Conservation (phyloP, 768 basidiomycete genomes). For the Lentinula aciculospora region DNA sequence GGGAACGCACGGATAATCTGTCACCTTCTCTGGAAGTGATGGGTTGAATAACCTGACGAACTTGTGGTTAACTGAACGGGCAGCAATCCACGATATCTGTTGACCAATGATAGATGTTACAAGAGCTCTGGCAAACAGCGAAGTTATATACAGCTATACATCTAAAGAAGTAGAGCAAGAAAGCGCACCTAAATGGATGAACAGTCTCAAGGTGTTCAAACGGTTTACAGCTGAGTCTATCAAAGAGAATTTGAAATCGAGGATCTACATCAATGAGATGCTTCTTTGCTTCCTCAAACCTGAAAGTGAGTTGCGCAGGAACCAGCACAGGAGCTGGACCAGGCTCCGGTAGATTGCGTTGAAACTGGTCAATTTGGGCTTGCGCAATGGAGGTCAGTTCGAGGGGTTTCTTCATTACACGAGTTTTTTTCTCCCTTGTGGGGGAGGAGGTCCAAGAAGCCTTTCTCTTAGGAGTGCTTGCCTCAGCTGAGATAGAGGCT, state of each 20-base stretch:
- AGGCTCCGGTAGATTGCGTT: constrained; percentile 3
- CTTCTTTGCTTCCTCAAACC: constrained; percentile 67
- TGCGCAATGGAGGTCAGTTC: constrained; percentile 9
- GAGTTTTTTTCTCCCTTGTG: constrained; percentile 8
- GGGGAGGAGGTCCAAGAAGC: background rate
- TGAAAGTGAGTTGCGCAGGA: constrained; percentile 69
- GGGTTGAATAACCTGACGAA: constrained; percentile 76
- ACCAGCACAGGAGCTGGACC: constrained; percentile 33
- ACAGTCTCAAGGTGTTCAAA: constrained; percentile 69
- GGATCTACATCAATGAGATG: constrained; percentile 65
- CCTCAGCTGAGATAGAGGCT: constrained; percentile 3
- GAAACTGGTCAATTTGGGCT: constrained; percentile 9
- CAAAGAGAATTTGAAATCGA: constrained; percentile 69
- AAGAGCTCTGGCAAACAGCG: constrained; percentile 45
- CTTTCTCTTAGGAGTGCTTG: constrained; percentile 14
- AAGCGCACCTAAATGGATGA: constrained; percentile 73
- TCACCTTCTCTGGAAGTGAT: constrained; percentile 61
- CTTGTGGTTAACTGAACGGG: constrained; percentile 73
- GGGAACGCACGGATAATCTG: constrained; percentile 40
- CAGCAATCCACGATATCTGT: constrained; percentile 86
- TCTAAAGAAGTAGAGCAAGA: background rate
- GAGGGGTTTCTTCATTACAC: background rate
- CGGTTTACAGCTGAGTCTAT: constrained; percentile 63
- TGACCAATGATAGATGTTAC: constrained; percentile 70
- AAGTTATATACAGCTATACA: background rate